These are phyloP conservation scores for Coniochaeta prunicola DNA, from an alignment of 2,329 filamentous ascomycete genomes.

Conservation along the genomic window DNA sequence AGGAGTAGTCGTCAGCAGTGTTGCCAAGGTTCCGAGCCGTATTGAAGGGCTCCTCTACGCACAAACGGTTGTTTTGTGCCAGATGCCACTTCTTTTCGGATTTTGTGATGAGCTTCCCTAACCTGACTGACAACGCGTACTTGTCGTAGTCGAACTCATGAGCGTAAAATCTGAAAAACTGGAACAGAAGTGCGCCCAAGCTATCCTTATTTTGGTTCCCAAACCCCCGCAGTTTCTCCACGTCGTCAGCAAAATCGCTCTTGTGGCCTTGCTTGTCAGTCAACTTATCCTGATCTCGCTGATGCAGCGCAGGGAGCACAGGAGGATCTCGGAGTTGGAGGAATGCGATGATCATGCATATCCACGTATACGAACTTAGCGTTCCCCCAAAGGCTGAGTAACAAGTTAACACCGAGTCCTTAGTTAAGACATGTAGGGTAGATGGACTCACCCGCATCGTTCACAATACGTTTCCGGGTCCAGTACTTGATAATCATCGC, in stretches of 20 bases:
- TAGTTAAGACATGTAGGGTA: not conserved
- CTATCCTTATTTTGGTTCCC: slow-evolving; percentile 76
- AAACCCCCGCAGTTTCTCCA: slow-evolving; percentile 66
- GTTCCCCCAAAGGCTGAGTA: slow-evolving; percentile 77
- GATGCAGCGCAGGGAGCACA: slow-evolving; percentile 78
- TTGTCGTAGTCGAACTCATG: slow-evolving; percentile 89
- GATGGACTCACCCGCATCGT: slow-evolving; percentile 78
- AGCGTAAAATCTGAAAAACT: slow-evolving; percentile 92
- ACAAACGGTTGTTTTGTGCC: slow-evolving; percentile 73
- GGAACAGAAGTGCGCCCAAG: slow-evolving; percentile 79
- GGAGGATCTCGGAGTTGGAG: slow-evolving; percentile 81
- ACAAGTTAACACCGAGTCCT: slow-evolving; percentile 3
- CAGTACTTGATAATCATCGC: slow-evolving; percentile 98
- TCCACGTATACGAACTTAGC: slow-evolving; percentile 97
- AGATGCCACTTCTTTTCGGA: slow-evolving; percentile 84
- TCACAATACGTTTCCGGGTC: slow-evolving; percentile 87
- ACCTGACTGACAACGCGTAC: slow-evolving; percentile 74
- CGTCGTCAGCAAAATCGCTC: slow-evolving; percentile 80
- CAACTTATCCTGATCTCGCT: slow-evolving; percentile 51
- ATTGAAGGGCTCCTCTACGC: slow-evolving; percentile 97
- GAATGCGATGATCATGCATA: slow-evolving; percentile 96
- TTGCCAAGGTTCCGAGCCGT: slow-evolving; percentile 84
- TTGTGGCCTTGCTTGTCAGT: slow-evolving; percentile 56
- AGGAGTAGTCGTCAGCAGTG: slow-evolving; percentile 91
- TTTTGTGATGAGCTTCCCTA: slow-evolving; percentile 72